Evolutionary conservation across 805 yeast genomes (phyloP).

Genomic region (Saturnispora diversa): DNA sequence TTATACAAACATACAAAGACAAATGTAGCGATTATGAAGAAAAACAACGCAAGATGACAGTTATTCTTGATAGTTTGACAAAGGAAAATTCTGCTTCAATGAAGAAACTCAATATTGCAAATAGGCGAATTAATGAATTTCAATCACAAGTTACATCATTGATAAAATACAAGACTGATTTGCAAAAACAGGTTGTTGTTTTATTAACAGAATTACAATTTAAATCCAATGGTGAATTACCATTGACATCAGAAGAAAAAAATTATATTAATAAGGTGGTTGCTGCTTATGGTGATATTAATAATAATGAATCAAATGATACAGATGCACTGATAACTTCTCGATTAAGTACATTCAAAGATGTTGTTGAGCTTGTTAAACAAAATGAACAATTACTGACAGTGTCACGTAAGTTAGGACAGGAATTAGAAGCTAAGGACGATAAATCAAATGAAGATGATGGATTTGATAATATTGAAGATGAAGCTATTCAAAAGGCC

Average conservation of each 20-base stretch:
- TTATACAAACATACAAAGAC: constrained; percentile 57
- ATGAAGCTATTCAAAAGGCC: constrained; percentile 34
- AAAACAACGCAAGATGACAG: constrained; percentile 47
- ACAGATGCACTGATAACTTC: constrained; percentile 66
- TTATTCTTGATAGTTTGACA: constrained; percentile 45
- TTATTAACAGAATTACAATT: constrained; percentile 60
- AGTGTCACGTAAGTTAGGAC: constrained; percentile 64
- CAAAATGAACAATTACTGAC: constrained; percentile 67
- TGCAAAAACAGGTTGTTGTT: constrained; percentile 76
- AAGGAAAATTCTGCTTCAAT: constrained; percentile 31
- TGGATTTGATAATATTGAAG: constrained; percentile 30
- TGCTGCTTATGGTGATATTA: constrained; percentile 19
- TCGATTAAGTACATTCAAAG: constrained; percentile 62
- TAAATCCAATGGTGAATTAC: constrained; percentile 46
- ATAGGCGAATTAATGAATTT: constrained; percentile 33
- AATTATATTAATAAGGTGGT: constrained; percentile 53
- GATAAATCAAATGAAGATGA: constrained; percentile 42
- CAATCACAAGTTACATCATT: constrained; percentile 41
- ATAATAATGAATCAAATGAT: constrained; percentile 39
- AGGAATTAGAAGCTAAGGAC: constrained; percentile 59
- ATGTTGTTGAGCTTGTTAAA: constrained; percentile 57
- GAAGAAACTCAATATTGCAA: constrained; percentile 20
- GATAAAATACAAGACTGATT: constrained; percentile 55
- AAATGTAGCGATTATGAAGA: constrained; percentile 49
- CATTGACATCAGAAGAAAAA: constrained; percentile 58